A percentile compares a stretch with the other conserved stretches of the same genome.
phyloP scores from a whole-genome alignment of 768 basidiomycete species.

The Clitopilus passeckerianus region DNA sequence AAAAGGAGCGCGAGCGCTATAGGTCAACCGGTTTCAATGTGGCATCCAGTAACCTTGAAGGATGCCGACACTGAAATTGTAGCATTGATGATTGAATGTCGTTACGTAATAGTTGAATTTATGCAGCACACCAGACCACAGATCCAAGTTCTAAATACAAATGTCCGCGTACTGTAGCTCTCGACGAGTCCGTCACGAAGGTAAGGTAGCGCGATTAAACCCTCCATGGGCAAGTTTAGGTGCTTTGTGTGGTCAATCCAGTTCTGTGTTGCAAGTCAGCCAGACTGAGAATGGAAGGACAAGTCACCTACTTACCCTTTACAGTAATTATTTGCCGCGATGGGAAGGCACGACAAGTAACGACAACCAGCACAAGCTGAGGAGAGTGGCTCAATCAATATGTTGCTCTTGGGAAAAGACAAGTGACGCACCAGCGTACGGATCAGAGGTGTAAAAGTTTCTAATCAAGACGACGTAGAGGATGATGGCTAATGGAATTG shows the following conservation, averaged over 20 bases:
- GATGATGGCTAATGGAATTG: conserved; percentile 71
- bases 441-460: conserved; percentile 90
- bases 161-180: background rate
- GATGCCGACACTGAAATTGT: background rate
- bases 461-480: conserved; percentile 77
- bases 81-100: too few relatives aligned
- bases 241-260: conserved; percentile 2
- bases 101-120: background rate
- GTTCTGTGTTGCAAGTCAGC: background rate
- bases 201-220: too few relatives aligned
- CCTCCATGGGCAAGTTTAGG: background rate
- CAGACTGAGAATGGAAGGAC: background rate
- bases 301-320: conserved; percentile 35
- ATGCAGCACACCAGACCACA: too few relatives aligned
- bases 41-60: background rate
- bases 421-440: conserved; percentile 63
- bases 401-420: conserved; percentile 3
- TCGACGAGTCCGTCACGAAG: background rate
- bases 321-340: conserved; percentile 64
- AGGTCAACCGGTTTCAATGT: background rate
- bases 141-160: background rate
- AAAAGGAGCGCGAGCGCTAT: background rate
- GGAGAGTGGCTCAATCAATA: conserved; percentile 2
- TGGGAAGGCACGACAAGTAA: conserved; percentile 88
- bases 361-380: conserved; percentile 84